These are phyloP conservation scores for Solanum hybrid DNA, from an alignment of 305 asterid genomes.

Conservation along the genomic window DNA sequence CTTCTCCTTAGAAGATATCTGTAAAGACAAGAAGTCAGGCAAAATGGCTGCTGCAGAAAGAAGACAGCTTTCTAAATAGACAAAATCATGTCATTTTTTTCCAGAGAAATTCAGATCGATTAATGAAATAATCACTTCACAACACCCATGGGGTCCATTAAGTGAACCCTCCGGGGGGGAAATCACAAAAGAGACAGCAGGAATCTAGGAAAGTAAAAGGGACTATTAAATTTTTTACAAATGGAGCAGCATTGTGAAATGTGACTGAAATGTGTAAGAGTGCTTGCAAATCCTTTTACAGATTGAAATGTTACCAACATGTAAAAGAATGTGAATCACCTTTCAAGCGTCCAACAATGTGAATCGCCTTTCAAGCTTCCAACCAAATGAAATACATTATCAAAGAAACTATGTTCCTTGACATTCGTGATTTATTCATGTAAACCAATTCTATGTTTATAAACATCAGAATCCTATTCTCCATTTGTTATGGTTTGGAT, in stretches of 20 bases:
- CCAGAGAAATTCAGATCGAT: not conserved
- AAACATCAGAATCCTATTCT: not conserved
- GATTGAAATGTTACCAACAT: not conserved
- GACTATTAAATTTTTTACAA: not conserved
- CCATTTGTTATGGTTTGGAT: not conserved
- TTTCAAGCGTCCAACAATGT: not conserved
- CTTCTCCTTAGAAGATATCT: constrained; percentile 98
- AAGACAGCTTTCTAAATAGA: not conserved
- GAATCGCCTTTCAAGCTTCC: not conserved
- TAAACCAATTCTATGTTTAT: not conserved
- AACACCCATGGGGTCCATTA: not conserved
- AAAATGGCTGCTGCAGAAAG: not conserved
- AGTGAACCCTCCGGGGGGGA: not conserved
- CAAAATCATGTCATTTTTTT: not conserved
- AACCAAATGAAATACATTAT: not conserved
- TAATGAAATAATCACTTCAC: not conserved
- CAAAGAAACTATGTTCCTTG: not conserved
- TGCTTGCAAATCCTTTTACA: not conserved
- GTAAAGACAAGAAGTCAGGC: constrained; percentile 19
- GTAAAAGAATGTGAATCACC: not conserved
- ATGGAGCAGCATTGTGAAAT: not conserved
- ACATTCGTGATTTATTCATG: not conserved
- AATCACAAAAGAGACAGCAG: not conserved
- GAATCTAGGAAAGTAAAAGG: not conserved
- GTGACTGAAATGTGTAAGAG: not conserved